Evolutionary conservation across 345 rosid species (phyloP).

Genomic region (Raphanus sativus): DNA sequence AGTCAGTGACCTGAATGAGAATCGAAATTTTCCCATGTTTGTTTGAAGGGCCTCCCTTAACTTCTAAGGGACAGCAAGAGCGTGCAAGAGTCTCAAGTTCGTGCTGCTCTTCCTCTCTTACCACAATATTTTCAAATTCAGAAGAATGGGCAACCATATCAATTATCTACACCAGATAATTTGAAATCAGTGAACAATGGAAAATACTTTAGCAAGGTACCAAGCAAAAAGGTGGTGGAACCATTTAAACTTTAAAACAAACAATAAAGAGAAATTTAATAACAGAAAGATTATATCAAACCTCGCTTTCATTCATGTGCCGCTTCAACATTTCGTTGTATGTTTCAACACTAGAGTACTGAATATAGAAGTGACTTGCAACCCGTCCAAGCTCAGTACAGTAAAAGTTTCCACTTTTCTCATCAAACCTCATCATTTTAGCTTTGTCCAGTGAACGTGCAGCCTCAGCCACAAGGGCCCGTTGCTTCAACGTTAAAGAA

Average conservation of each 20-base stretch:
- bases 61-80: constrained; percentile 81
- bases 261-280: constrained; percentile 10
- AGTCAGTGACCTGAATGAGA: constrained; percentile 75
- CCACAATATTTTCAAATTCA: constrained; percentile 94
- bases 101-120: constrained; percentile 96
- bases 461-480: constrained; percentile 91
- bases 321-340: constrained; percentile 90
- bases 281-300: constrained; percentile 36
- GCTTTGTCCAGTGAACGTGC: constrained; percentile 97
- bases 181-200: constrained; percentile 14
- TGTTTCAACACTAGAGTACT: constrained; percentile 95
- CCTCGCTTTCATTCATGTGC: constrained; percentile 98
- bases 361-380: constrained; percentile 97
- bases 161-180: constrained; percentile 60
- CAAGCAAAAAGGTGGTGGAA: constrained; percentile 16
- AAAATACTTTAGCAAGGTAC: background rate
- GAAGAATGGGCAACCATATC: constrained; percentile 97
- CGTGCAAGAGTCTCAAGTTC: constrained; percentile 84
- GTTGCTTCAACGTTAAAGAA: constrained; percentile 73
- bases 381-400: constrained; percentile 99
- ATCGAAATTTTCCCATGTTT: constrained; percentile 96
- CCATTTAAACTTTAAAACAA: background rate
- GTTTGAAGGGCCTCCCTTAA: constrained; percentile 87
- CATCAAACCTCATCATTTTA: constrained; percentile 99
- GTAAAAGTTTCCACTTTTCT: constrained; percentile 96